Conservation (phyloP, 179 eudicot species). For the Nepenthes alata region DNA sequence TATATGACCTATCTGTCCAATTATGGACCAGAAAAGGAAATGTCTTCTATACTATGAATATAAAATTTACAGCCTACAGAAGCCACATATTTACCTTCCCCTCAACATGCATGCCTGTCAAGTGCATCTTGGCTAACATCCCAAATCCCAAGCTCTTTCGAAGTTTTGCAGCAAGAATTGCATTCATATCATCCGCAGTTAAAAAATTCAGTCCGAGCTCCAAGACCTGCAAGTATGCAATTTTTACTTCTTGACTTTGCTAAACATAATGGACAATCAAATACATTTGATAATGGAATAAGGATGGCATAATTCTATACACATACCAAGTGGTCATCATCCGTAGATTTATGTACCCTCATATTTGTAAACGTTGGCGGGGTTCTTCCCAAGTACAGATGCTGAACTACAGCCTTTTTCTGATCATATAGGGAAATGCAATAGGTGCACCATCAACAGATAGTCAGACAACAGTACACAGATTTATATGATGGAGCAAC, state of each 20-base stretch:
- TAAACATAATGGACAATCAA: not conserved
- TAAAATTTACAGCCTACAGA: no score
- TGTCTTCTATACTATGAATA: no score
- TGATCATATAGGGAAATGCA: constrained; percentile 16
- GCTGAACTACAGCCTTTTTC: constrained; percentile 60
- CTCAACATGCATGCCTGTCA: constrained; percentile 86
- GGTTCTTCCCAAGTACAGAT: constrained; percentile 75
- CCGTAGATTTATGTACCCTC: constrained; percentile 60
- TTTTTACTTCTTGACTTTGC: not conserved
- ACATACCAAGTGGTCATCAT: constrained; percentile 87
- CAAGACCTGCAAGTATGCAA: constrained; percentile 42
- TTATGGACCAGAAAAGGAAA: no score
- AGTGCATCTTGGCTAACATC: constrained; percentile 65
- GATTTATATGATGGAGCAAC: no score
- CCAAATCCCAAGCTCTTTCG: constrained; percentile 81
- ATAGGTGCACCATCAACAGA: not conserved
- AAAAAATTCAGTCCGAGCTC: constrained; percentile 82
- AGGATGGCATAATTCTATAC: not conserved
- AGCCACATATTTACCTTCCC: constrained; percentile 50
- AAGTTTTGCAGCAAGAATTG: constrained; percentile 59
- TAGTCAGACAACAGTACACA: no score
- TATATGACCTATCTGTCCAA: no score
- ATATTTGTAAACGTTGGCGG: constrained; percentile 89
- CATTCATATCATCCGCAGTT: constrained; percentile 93
- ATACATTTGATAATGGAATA: not conserved